A percentile compares a stretch with the other conserved stretches of the same genome.
phyloP scores from a whole-genome alignment of 257 asterid species.

The Penstemon eatonii region DNA sequence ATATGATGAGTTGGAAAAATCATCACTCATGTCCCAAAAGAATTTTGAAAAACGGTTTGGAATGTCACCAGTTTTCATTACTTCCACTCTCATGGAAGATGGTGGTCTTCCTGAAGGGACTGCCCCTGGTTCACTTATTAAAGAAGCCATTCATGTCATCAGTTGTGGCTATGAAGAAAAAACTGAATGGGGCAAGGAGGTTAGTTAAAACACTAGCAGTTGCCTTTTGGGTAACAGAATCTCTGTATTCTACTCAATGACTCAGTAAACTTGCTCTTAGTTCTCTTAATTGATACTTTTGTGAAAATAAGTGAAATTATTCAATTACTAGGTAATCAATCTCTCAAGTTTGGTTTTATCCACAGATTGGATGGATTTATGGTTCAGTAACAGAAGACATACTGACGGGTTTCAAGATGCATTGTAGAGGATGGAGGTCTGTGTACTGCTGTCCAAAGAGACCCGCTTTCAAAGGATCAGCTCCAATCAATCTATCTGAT shows the following conservation, averaged over 20 bases:
- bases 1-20: slow-evolving; percentile 79
- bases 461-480: slow-evolving; percentile 86
- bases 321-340: not conserved
- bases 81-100: slow-evolving; percentile 79
- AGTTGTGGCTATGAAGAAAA: slow-evolving; percentile 88
- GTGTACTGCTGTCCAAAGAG: slow-evolving; percentile 76
- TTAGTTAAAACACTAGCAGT: slow-evolving; percentile 22
- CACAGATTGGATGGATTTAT: slow-evolving; percentile 88
- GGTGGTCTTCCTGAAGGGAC: slow-evolving; percentile 83
- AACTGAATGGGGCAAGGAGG: slow-evolving; percentile 95
- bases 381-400: slow-evolving; percentile 86
- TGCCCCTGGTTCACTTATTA: slow-evolving; percentile 54
- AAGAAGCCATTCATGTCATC: slow-evolving; percentile 89
- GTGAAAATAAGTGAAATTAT: not conserved
- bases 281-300: not conserved
- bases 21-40: slow-evolving; percentile 89
- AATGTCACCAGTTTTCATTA: slow-evolving; percentile 74
- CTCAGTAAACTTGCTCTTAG: not conserved
- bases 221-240: slow-evolving; percentile 1
- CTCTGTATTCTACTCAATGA: not conserved
- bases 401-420: slow-evolving; percentile 91
- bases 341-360: slow-evolving; percentile 6
- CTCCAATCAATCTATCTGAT: slow-evolving; percentile 84
- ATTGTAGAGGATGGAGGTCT: slow-evolving; percentile 85
- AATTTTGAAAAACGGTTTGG: slow-evolving; percentile 80